These are phyloP conservation scores for Chlorociboria aeruginascens DNA, from an alignment of 495 filamentous ascomycete species.

Conservation along the genomic window DNA sequence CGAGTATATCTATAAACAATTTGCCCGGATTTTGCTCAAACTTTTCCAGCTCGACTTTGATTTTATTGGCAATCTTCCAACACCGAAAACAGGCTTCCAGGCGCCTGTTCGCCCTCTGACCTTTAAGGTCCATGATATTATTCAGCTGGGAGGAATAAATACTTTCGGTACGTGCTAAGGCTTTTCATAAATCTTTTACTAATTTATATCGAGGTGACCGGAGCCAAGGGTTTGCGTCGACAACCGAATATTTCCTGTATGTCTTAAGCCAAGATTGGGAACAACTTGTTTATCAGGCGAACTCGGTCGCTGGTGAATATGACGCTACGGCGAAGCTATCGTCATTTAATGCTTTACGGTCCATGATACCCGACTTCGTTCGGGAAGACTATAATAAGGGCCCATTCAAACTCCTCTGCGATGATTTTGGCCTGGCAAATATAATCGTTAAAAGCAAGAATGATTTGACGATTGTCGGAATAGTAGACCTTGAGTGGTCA, in stretches of 20 bases:
- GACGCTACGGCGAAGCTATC: slow-evolving; percentile 1
- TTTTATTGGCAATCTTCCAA: slow-evolving; percentile 17
- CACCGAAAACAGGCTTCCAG: slow-evolving; percentile 1
- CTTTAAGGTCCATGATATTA: slow-evolving; percentile 23
- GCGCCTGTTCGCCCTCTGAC: slow-evolving; percentile 21
- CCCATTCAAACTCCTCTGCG: slow-evolving; percentile 24
- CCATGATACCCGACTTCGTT: neutral
- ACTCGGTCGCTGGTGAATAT: slow-evolving; percentile 4
- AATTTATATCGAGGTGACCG: neutral
- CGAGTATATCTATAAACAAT: too few species aligned
- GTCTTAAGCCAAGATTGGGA: slow-evolving; percentile 3
- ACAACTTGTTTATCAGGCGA: slow-evolving; percentile 5
- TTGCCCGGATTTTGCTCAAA: too few species aligned
- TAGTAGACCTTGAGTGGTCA: slow-evolving; percentile 26
- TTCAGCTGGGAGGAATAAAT: slow-evolving; percentile 24
- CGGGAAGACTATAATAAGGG: neutral
- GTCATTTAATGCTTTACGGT: slow-evolving; percentile 3
- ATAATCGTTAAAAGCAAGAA: slow-evolving; percentile 20
- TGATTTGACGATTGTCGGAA: slow-evolving; percentile 22
- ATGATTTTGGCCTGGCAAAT: slow-evolving; percentile 26
- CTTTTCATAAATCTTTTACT: neutral
- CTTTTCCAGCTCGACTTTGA: slow-evolving; percentile 24
- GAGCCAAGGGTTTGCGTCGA: neutral
- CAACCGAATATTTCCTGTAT: slow-evolving; percentile 12
- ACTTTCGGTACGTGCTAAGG: slow-evolving; percentile 20